These are phyloP conservation scores for Suhomyces bolitotheri DNA, from an alignment of 1,139 yeast genomes.

Conservation along the genomic window DNA sequence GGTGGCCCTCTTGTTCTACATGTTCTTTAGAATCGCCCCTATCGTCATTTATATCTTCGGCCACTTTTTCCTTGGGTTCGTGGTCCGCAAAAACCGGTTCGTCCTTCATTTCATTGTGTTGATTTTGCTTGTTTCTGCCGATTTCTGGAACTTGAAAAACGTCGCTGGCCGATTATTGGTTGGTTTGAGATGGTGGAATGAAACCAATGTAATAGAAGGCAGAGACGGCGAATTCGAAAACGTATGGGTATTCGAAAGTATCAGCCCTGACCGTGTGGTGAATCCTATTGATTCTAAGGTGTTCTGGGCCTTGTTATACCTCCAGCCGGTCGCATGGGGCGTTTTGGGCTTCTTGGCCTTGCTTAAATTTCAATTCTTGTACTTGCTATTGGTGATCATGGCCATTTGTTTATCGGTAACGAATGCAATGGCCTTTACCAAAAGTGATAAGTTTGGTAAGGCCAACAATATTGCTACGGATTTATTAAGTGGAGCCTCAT, in stretches of 20 bases:
- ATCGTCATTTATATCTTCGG: slow-evolving; percentile 71
- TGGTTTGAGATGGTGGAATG: slow-evolving; percentile 96
- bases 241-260: slow-evolving; percentile 87
- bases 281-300: slow-evolving; percentile 89
- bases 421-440: slow-evolving; percentile 85
- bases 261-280: slow-evolving; percentile 76
- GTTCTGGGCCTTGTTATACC: slow-evolving; percentile 80
- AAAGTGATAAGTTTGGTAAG: slow-evolving; percentile 86
- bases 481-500: slow-evolving; percentile 52
- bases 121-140: slow-evolving; percentile 76
- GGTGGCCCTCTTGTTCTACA: slow-evolving; percentile 64
- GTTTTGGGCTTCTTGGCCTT: slow-evolving; percentile 74
- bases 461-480: slow-evolving; percentile 62
- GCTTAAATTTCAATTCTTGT: slow-evolving; percentile 73
- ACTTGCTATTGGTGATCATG: slow-evolving; percentile 62
- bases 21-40: slow-evolving; percentile 65
- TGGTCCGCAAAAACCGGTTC: slow-evolving; percentile 51
- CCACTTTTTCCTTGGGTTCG: slow-evolving; percentile 51
- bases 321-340: slow-evolving; percentile 74
- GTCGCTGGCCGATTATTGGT: slow-evolving; percentile 87
- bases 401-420: slow-evolving; percentile 73
- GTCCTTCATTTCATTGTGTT: slow-evolving; percentile 78
- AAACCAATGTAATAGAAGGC: slow-evolving; percentile 43
- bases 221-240: slow-evolving; percentile 58
- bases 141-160: slow-evolving; percentile 92